phyloP scores from a whole-genome alignment of 352 stramenopile genomes.

The Pseudoperonospora humuli region DNA sequence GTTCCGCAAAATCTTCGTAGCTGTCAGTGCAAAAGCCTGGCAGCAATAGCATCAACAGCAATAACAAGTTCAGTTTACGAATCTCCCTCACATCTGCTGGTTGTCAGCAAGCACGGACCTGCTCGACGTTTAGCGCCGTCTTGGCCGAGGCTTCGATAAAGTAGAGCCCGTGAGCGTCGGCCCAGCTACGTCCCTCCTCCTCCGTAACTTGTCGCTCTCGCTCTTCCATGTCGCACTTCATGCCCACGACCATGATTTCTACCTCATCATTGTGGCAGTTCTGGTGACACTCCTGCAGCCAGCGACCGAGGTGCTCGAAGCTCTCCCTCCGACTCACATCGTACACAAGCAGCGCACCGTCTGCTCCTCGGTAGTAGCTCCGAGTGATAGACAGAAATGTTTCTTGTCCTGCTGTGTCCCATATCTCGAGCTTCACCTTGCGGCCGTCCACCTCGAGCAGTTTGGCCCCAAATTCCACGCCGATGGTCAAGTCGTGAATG shows the following conservation, averaged over 20 bases:
- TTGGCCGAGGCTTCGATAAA: constrained; percentile 84
- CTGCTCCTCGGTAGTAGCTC: constrained; percentile 83
- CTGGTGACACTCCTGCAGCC: constrained; percentile 78
- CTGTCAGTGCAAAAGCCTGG: constrained; percentile 63
- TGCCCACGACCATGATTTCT: constrained; percentile 82
- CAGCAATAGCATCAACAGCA: neutral
- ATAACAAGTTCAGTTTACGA: neutral
- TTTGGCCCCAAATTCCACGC: constrained; percentile 88
- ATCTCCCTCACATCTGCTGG: neutral
- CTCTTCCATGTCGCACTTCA: constrained; percentile 68
- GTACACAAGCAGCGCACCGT: constrained; percentile 85
- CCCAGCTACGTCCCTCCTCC: constrained; percentile 62
- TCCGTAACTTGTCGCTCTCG: constrained; percentile 57
- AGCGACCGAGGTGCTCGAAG: constrained; percentile 68
- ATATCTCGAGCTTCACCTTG: constrained; percentile 89
- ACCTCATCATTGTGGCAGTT: constrained; percentile 82
- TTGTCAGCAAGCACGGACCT: constrained; percentile 23
- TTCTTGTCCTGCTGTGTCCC: constrained; percentile 88
- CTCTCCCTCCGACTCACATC: constrained; percentile 74
- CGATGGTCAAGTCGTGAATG: constrained; percentile 88
- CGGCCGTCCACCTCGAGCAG: constrained; percentile 72
- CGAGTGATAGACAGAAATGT: constrained; percentile 86
- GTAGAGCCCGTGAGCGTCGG: constrained; percentile 48
- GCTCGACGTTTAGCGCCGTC: constrained; percentile 73
- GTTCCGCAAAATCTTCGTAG: constrained; percentile 62